Evolutionary conservation across 2,329 filamentous ascomycete genomes (phyloP), one percentile per base, ranked within the genome.

Genomic region (Laburnicola sp.): DNA sequence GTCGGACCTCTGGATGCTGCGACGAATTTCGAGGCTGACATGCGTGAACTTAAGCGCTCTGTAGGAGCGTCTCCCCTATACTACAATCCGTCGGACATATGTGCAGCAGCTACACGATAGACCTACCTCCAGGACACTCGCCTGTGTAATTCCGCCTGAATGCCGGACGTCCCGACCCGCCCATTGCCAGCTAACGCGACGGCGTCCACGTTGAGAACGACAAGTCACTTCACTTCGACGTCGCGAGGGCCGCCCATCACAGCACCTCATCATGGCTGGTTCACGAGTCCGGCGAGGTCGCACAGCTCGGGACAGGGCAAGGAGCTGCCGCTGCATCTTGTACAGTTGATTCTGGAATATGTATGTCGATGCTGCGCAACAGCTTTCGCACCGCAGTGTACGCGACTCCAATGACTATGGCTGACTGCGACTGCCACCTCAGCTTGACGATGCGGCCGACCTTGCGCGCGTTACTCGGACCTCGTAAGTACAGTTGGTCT

Each of bases 391-490:
- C 11, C n/a, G 25, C 6, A 11, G 26, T 11, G 3, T 26, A 3
- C 23, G n/a, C 39, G 9, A 22, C 31, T 34, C 11, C 42, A 28
- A 40, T 11, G 23, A 39, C 47, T 25, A 57, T 57, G 58, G 51
- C 57, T 54, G 50, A 55, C 55, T 42, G 25, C 28, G 39, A 62
- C 50, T 41, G 11, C 31, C 7, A 37, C 42, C 44, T 3, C 60
- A 84, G 81, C 71, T 86, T 41, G 80, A 85, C 55, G 75, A 85
- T 72, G 74, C 77, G 37, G 79, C 71, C 52, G 83, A 86, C 63
- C 77, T 86, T 25, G 82, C 82, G 28, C 77, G 82, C 53, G 68
- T 85, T 46, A 84, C 82, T 56, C 77, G 82, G 50, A 84, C 83
- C 45, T 85, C 81, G 54, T 16, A 16, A 16, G 16, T 16, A 16